Conservation (phyloP, 768 basidiomycete genomes). For the Mycena belliarum region DNA sequence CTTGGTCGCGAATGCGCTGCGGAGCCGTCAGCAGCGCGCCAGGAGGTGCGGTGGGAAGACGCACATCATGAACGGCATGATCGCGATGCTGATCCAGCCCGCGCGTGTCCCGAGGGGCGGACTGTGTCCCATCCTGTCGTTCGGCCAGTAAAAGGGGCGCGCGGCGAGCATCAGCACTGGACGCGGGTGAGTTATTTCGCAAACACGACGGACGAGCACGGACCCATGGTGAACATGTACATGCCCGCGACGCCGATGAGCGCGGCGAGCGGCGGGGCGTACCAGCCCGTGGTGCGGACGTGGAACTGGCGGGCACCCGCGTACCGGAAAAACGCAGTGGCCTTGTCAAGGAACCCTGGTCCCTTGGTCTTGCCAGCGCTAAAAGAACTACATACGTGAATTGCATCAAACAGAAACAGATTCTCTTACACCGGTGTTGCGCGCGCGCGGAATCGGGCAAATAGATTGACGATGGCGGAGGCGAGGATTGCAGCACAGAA, state of each 20-base stretch:
- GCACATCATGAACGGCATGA: slow-evolving; percentile 39
- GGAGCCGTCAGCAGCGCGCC: not conserved
- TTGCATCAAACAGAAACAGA: too few relatives aligned
- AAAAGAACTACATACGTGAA: not conserved
- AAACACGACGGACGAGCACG: not conserved
- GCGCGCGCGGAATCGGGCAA: slow-evolving; percentile 12
- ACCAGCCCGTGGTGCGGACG: slow-evolving; percentile 24
- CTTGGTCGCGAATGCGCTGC: slow-evolving; percentile 36
- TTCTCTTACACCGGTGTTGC: slow-evolving; percentile 3
- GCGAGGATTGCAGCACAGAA: slow-evolving; percentile 29
- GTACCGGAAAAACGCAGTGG: slow-evolving; percentile 24
- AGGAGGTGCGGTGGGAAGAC: not conserved
- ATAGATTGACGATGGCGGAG: slow-evolving; percentile 14
- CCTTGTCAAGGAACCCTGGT: slow-evolving; percentile 15
- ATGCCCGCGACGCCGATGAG: slow-evolving; percentile 26
- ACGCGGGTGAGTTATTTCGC: not conserved
- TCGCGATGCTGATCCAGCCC: slow-evolving; percentile 38
- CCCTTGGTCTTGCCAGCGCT: not conserved
- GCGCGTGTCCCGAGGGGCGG: slow-evolving; percentile 31
- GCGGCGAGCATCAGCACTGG: slow-evolving; percentile 27
- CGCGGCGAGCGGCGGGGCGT: slow-evolving; percentile 32
- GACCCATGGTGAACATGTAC: slow-evolving; percentile 28
- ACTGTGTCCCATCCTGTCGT: slow-evolving; percentile 31
- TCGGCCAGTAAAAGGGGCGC: slow-evolving; percentile 33
- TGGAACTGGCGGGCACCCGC: slow-evolving; percentile 27